Evolutionary conservation across 257 asterid genomes (phyloP), one percentile per base, ranked within the genome.

Genomic region (Penstemon eatonii): DNA sequence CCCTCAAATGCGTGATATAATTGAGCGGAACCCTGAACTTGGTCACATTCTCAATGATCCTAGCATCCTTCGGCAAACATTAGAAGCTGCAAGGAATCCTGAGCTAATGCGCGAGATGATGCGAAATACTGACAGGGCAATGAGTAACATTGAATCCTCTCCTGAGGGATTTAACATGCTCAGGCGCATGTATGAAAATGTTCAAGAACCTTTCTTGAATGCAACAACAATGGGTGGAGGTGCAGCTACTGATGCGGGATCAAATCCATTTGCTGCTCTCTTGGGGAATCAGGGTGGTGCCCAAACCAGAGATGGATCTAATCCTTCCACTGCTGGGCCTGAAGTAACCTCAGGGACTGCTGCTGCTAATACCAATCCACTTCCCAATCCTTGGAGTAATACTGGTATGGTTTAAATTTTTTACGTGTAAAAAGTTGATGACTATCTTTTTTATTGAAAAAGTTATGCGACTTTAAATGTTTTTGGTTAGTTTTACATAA

Each of bases 141-240:
- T 84, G 89, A 81, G 85, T 65, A 84, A 86, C 75, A 81, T 86
- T 69, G 92, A 86, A 71, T 78, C 92, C 66, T 81, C 92, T 73
- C 89, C 92, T 0, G 92, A 86, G 73, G 92, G 89, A 50, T 86
- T 86, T 66, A 86, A 86, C 83, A 84, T 84, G 86, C 87, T 86
- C 9, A 82, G 92, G 45, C 89, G 92, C 55, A 84, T 86, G 92
- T 86, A 86, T 74, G 87, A 84, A 75, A 86, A 82, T 76, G 93
- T 86, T 52, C 93, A 86, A 64, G 93, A 86, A 63, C 88, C 89
- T 18, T 70, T 86, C 36, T 56, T 84, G 78, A 86, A 86, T 80
- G 90, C 93, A 25, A 76, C 89, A 1, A 69, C 87, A 33, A 74
- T 68, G 79, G 76, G 81, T 37, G 82, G 78, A 8, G 77, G 82